These are phyloP conservation scores for Carex myosuroides DNA, from an alignment of 176 grass and related monocot species.

Conservation along the genomic window DNA sequence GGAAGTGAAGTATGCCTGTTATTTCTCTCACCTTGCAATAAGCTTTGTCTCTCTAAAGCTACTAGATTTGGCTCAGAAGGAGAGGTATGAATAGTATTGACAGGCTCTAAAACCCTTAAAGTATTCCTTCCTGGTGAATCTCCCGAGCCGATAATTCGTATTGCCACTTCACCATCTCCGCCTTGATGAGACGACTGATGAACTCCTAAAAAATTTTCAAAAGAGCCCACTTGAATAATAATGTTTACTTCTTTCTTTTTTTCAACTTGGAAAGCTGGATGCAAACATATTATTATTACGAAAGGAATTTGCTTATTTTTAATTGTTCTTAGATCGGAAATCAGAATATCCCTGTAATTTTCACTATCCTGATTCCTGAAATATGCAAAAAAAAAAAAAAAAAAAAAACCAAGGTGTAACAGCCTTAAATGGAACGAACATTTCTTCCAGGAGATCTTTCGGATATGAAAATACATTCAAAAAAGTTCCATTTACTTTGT, in stretches of 20 bases:
- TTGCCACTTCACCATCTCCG: slow-evolving; percentile 58
- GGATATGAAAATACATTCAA: background rate
- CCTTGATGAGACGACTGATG: slow-evolving; percentile 12
- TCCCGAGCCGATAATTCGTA: slow-evolving; percentile 67
- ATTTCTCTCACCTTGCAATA: slow-evolving; percentile 6
- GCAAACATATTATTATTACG: background rate
- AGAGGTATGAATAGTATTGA: slow-evolving; percentile 1
- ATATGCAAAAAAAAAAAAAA: background rate
- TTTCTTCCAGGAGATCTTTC: background rate
- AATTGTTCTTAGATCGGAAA: background rate
- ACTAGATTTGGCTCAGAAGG: slow-evolving; percentile 16
- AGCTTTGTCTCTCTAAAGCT: slow-evolving; percentile 14
- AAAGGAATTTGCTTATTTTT: background rate
- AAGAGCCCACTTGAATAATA: background rate
- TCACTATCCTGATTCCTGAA: background rate
- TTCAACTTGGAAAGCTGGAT: background rate
- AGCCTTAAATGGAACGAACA: background rate
- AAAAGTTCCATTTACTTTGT: background rate
- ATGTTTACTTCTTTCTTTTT: background rate
- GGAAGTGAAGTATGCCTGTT: background rate
- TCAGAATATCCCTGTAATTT: background rate
- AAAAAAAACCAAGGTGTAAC: background rate
- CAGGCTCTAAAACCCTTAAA: slow-evolving; percentile 10
- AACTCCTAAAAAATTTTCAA: background rate
- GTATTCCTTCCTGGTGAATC: slow-evolving; percentile 30